Base-by-base conservation (phyloP, 176 grass and related monocot species). In the Ensete glaucum region DNA sequence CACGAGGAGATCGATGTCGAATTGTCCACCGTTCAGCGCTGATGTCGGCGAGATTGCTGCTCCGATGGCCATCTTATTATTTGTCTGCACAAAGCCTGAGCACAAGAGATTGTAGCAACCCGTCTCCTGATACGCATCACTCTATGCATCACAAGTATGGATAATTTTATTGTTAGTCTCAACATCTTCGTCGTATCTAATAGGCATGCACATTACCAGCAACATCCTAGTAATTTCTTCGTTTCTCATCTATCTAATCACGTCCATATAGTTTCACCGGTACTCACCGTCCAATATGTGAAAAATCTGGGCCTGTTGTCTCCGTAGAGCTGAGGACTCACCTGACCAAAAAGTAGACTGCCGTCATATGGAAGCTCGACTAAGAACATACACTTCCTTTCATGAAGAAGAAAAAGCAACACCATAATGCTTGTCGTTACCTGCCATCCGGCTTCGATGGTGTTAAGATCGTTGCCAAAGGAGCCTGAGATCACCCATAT, bases 371-470 rank as follows among this genome's bases (percentile, higher is more conserved):
- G 34, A 43, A 43, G 34, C 34, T 43, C 34, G 6, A 4, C 34
- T 43, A 43, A 43, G 34, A 43, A 43, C 5, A 43, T 43, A 43
- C 5, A 43, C 34, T 43, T 43, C 34, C 5, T 43, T 43, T 43
- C 34, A 43, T 6, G 34, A 43, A 43, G 34, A 43, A 43, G 34
- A 4, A 43, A 6, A 43, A 43, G 0, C 4, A 43, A 4, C 34
- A 6, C 6, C 0, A 43, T 6, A 0, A 4, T 43, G 34, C 34
- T 43, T 43, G 34, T 29, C 11, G 48, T 9, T 50, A 75, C 73
- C 73, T 75, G 73, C 73, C 73, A 75, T n/a, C 73, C 73, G 10
- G 54, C 73, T 75, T 75, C 73, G 2, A 75, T 75, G 54, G 73
- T 75, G 53, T 75, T 75, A 24, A 75, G 73, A n/a, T 75, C 73